phyloP scores from a whole-genome alignment of 257 asterid genomes.

The Sherardia arvensis region DNA sequence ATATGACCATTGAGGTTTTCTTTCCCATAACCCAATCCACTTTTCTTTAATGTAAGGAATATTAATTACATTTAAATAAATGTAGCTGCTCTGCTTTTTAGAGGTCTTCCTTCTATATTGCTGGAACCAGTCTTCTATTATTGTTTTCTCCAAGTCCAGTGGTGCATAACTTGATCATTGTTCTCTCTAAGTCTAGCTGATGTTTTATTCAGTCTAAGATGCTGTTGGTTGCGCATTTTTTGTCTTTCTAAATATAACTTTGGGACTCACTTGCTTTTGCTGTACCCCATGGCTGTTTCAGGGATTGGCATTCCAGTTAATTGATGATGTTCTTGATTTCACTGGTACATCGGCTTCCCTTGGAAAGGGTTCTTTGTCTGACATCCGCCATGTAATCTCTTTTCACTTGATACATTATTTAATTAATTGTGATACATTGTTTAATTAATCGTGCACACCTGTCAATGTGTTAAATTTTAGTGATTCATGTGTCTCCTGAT shows the following conservation, averaged over 20 bases:
- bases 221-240: neutral
- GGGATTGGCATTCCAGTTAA: conserved; percentile 94
- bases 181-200: neutral
- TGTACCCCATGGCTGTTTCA: conserved; percentile 22
- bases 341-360: conserved; percentile 86
- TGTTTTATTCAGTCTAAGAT: neutral
- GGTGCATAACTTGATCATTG: neutral
- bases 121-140: neutral
- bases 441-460: neutral
- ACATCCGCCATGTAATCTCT: conserved; percentile 75
- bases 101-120: neutral
- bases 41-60: neutral
- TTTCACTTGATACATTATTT: conserved; percentile 10
- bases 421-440: no score
- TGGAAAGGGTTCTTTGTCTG: conserved; percentile 95
- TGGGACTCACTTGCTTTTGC: conserved; percentile 1
- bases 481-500: neutral
- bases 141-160: neutral
- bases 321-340: conserved; percentile 91
- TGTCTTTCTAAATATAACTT: conserved; percentile 2
- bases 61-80: no score
- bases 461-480: neutral
- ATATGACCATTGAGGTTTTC: neutral
- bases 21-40: neutral
- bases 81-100: neutral